Base-by-base conservation (phyloP, 163 green algal genomes). In the Scenedesmus sp. region DNA sequence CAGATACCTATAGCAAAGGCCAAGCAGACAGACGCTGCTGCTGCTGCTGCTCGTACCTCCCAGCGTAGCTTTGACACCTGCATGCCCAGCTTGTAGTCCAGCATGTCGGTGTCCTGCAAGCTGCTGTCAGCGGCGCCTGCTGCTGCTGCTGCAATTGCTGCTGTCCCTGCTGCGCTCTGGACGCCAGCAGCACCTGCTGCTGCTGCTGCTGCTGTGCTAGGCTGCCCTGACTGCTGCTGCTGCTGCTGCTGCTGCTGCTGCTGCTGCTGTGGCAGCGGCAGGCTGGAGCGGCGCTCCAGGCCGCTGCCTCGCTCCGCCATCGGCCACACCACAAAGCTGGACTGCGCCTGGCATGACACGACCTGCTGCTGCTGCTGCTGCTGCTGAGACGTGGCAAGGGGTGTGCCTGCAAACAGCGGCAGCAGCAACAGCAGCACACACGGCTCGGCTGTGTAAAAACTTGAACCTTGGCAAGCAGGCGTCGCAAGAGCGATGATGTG, bases 81-180 rank as follows among this genome's bases (percentile, higher is more conserved):
- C 49, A 72, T 43, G 16, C 88, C 88, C 43, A 92, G 49, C 49
- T 82, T 83, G 81, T 92, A 92, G 40, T 92, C 88, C 2, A 92
- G 81, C 33, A 81, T n/a, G 35, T 92, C 88, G 42, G 44, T 33
- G 12, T 89, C 81, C 37, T 73, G 37, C 81, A 70, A 24, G 7
- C 46, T 1, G 18, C 46, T 37, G 3, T 33, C 81, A n/a, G 26
- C 59, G 40, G 81, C 33, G 12, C 70, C 44, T 18, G 22, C 86
- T 59, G 86, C 70, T 42, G n/a, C 68, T 80, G 68, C 68, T 44
- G n/a, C 33, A 42, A 0, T 42, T 49, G 9, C 24, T 7, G 16
- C 44, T 84, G 37, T n/a, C 26, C 3, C 68, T 80, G 68, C 68
- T 44, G n/a, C 33, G 26, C 2, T 42, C 33, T 1, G 4, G 24